Percentiles rank a stretch among this genome's conserved stretches.
Conservation (phyloP, 345 rosid species). For the Moringa oleifera region DNA sequence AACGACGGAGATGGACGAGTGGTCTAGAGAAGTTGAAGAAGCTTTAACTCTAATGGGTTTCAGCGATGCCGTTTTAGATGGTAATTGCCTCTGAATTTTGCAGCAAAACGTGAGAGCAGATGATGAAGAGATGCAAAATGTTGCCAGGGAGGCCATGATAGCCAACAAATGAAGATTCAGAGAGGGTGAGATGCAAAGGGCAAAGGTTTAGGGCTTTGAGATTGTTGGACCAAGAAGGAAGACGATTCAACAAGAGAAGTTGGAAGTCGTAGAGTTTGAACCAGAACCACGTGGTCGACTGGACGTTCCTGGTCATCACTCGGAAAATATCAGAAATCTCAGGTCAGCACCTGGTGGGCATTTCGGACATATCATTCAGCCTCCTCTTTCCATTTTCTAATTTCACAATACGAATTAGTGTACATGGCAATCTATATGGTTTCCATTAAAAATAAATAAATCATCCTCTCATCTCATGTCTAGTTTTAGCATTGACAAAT, state of each 20-base stretch:
- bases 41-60: conserved; percentile 58
- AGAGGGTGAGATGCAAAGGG: not conserved
- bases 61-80: conserved; percentile 15
- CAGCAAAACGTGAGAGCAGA: conserved; percentile 31
- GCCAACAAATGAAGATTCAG: not conserved
- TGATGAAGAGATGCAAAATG: conserved; percentile 34
- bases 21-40: conserved; percentile 45
- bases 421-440: no score
- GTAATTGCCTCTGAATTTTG: conserved; percentile 27
- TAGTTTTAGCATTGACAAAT: no score
- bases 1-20: conserved; percentile 31
- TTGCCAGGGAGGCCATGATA: conserved; percentile 39
- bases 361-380: no score
- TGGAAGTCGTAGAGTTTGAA: conserved; percentile 1
- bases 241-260: conserved; percentile 23
- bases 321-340: not conserved
- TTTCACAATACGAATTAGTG: no score
- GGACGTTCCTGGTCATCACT: not conserved
- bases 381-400: no score
- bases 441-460: no score
- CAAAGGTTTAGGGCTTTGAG: conserved; percentile 5
- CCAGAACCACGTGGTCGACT: conserved; percentile 15
- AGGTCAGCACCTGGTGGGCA: not conserved
- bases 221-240: conserved; percentile 17
- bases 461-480: no score